Conservation (phyloP, 1,284 basidiomycete genomes). For the Gastroboletus turbinatus region DNA sequence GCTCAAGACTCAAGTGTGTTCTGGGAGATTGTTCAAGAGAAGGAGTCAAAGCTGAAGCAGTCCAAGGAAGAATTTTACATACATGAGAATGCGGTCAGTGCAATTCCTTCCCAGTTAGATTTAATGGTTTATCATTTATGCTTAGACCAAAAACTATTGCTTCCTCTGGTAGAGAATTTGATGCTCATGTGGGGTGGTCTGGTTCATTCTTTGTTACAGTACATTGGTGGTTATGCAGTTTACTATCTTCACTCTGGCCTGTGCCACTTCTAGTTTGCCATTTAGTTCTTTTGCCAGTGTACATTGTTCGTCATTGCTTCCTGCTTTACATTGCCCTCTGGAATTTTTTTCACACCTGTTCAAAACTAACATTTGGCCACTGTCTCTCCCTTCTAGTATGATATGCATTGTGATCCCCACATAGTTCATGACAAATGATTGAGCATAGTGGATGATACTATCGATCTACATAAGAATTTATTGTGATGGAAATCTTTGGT, state of each 20-base stretch:
- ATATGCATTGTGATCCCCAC: too few species aligned
- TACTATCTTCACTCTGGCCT: constrained; percentile 35
- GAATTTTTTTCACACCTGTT: constrained; percentile 57
- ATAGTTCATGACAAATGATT: too few species aligned
- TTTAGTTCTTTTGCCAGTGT: constrained; percentile 37
- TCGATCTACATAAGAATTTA: too few species aligned
- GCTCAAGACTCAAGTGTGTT: constrained; percentile 95
- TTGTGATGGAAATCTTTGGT: too few species aligned
- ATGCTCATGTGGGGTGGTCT: constrained; percentile 11
- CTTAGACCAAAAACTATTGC: constrained; percentile 37
- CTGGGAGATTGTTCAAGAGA: constrained; percentile 97
- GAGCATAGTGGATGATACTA: too few species aligned
- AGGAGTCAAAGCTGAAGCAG: constrained; percentile 97
- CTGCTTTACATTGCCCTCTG: constrained; percentile 35
- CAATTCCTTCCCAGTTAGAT: constrained; percentile 5
- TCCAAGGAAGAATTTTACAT: constrained; percentile 96
- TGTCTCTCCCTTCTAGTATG: constrained; percentile 53
- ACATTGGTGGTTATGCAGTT: constrained; percentile 30
- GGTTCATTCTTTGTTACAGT: constrained; percentile 24
- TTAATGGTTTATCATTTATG: background rate
- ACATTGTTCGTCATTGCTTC: constrained; percentile 36
- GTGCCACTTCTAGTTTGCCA: constrained; percentile 38
- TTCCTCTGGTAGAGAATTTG: constrained; percentile 36
- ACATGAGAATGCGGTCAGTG: constrained; percentile 82
- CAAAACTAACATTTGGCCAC: constrained; percentile 60